Evolutionary conservation across 371 early-diverging fungal genomes (phyloP), one percentile per base, ranked within the genome.

Genomic region (Batkoa obscura): DNA sequence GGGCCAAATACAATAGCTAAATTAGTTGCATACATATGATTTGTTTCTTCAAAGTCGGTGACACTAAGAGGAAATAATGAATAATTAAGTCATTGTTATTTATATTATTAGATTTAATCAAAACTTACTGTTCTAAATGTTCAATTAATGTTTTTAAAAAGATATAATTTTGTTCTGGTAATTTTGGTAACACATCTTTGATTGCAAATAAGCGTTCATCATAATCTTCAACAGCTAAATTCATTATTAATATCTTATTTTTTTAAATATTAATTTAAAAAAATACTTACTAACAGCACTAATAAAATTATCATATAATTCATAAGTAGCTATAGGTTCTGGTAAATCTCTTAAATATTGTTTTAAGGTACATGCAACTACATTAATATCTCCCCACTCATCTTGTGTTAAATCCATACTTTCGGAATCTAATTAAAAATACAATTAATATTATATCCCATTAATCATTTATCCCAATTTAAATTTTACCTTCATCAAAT

Each of bases 331-430:
- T 42, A 95, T 64, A 0, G 94, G 93, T 58, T 94, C 94, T 0
- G 96, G 96, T 53, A 94, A 61, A 51, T 90, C 91, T 5, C 96
- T 76, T 57, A 95, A 64, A 62, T 90, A 95, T 63, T 87, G 92
- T 66, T 94, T 94, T 61, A 93, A 66, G 35, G 89, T 78, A 52
- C 92, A 91, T 2, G 94, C 90, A 1, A 94, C 74, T 0, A 85
- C 80, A 65, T 88, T 86, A 64, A 87, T 85, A 59, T 83, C 84
- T 60, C 84, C 68, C 73, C 83, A 85, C 31, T 78, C 75, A 30
- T 83, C 79, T 6, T 68, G 62, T 43, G 69, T 64, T 43, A 87
- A 59, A 50, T 85, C 71, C 3, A 86, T 78, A 1, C 64, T 63
- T 0, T 69, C 63, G 0, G 71, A 68, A 38, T 73, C 64, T 63